Percentiles rank a stretch among this genome's conserved stretches.
Conservation (phyloP, 495 filamentous ascomycete genomes). For the Podospora sp. region DNA sequence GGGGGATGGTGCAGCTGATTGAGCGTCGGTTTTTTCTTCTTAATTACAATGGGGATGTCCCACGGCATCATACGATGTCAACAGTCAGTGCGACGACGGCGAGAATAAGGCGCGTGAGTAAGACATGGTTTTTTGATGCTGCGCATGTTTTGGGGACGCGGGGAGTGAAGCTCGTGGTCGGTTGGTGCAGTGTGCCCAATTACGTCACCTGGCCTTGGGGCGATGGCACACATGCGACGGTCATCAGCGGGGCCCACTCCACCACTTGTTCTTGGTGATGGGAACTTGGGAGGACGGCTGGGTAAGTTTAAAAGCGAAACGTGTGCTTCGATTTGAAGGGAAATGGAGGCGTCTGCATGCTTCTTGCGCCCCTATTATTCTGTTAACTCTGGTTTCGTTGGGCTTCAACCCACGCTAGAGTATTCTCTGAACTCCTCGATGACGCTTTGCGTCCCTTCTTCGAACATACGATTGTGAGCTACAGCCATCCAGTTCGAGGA, state of each 20-base stretch:
- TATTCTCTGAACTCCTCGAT: too few species aligned
- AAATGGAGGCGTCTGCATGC: too few species aligned
- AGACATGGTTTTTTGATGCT: constrained; percentile 5
- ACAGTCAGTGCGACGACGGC: neutral
- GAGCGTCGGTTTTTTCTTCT: neutral
- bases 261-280: neutral
- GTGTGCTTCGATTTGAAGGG: too few species aligned
- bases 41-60: neutral
- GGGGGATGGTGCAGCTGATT: neutral
- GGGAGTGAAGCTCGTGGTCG: neutral
- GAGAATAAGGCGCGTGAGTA: neutral
- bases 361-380: too few species aligned
- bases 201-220: constrained; percentile 11
- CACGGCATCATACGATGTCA: neutral
- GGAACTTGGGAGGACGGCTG: neutral
- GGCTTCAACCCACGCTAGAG: too few species aligned
- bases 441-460: too few species aligned
- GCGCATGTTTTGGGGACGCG: neutral
- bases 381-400: too few species aligned
- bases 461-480: too few species aligned
- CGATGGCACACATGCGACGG: neutral
- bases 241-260: neutral
- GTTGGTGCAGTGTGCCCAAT: neutral
- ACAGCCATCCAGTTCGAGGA: too few species aligned
- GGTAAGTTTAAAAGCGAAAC: neutral